Conservation (phyloP, 2,329 filamentous ascomycete genomes). For the Alternaria dauci region DNA sequence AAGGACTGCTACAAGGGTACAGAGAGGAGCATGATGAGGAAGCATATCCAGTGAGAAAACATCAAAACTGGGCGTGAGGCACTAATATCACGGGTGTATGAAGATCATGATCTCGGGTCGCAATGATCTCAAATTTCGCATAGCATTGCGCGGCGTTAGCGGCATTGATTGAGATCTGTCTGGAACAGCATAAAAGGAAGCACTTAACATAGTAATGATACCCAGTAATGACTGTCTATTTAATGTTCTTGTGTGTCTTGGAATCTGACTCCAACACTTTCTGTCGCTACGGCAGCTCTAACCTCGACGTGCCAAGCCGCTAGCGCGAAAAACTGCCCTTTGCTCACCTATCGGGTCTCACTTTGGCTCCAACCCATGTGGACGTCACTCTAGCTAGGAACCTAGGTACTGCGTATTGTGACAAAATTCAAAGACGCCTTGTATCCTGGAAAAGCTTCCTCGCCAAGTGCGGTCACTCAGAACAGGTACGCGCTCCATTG, state of each 20-base stretch:
- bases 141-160: slow-evolving; percentile 32
- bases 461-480: not conserved
- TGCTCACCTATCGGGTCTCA: slow-evolving; percentile 7
- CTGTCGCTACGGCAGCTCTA: slow-evolving; percentile 16
- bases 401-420: not conserved
- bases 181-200: slow-evolving; percentile 18
- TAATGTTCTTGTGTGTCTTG: not conserved
- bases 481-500: not conserved
- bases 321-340: slow-evolving; percentile 36
- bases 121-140: slow-evolving; percentile 17
- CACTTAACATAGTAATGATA: slow-evolving; percentile 27
- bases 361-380: slow-evolving; percentile 9
- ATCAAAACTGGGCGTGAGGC: not conserved
- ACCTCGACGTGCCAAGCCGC: slow-evolving; percentile 23
- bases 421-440: not conserved
- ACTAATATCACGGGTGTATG: slow-evolving; percentile 2
- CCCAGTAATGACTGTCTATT: not conserved
- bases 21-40: slow-evolving; percentile 5
- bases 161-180: slow-evolving; percentile 9
- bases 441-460: not conserved
- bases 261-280: not conserved
- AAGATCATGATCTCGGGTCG: slow-evolving; percentile 4
- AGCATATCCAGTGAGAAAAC: not conserved
- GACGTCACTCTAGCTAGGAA: not conserved
- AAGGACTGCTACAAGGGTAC: slow-evolving; percentile 11